These are phyloP conservation scores for Macrophomina pseudophaseolina DNA, from an alignment of 2,329 filamentous ascomycete species.

Conservation along the genomic window DNA sequence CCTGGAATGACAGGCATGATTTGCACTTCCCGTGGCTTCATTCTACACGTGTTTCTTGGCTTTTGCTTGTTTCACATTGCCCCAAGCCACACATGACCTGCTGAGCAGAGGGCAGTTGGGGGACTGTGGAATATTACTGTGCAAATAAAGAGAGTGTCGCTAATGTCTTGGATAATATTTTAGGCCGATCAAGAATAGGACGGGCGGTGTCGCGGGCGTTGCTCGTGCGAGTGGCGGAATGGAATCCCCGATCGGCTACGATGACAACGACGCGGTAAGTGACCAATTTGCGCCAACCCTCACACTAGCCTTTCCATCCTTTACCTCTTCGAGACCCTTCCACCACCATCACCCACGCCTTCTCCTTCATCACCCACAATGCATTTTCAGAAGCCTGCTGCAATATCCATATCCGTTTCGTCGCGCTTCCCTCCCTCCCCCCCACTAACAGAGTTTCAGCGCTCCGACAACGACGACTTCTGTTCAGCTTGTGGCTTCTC, in stretches of 20 bases:
- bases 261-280: conserved; percentile 62
- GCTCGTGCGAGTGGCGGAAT: conserved; percentile 69
- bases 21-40: conserved; percentile 17
- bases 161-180: conserved; percentile 32
- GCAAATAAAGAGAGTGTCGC: neutral
- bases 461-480: conserved; percentile 78
- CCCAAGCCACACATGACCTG: conserved; percentile 7
- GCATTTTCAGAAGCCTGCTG: conserved; percentile 36
- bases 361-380: conserved; percentile 40
- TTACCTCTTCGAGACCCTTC: conserved; percentile 34
- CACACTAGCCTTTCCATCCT: conserved; percentile 42
- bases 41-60: conserved; percentile 25
- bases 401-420: conserved; percentile 16
- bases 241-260: conserved; percentile 64
- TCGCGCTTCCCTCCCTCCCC: conserved; percentile 36
- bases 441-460: conserved; percentile 48
- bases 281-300: conserved; percentile 49
- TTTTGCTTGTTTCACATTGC: conserved; percentile 26
- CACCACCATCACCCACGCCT: conserved; percentile 27
- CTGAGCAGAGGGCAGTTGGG: neutral
- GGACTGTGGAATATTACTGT: neutral
- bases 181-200: conserved; percentile 79
- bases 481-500: conserved; percentile 85
- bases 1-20: conserved; percentile 1
- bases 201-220: conserved; percentile 70